Evolutionary conservation across 1,284 basidiomycete species (phyloP).

Genomic region (Erythrobasidium hasegawianum): DNA sequence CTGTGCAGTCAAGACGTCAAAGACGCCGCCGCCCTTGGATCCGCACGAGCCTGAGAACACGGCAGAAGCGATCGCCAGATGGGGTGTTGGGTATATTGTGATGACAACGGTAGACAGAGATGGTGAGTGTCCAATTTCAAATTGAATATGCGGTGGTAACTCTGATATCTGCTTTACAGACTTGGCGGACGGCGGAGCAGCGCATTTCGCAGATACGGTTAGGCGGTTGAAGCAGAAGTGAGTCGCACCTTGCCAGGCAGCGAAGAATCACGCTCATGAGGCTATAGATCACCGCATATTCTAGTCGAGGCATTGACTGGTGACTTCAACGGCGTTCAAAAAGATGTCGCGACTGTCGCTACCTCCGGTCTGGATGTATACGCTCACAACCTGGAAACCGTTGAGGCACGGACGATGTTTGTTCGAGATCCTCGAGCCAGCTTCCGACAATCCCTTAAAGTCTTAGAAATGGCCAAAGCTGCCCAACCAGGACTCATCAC

Average conservation of each 20-base stretch:
- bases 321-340: constrained; percentile 79
- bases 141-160: background rate
- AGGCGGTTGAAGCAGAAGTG: constrained; percentile 91
- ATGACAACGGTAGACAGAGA: constrained; percentile 95
- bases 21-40: constrained; percentile 81
- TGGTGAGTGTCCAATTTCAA: constrained; percentile 56
- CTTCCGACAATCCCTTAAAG: constrained; percentile 82
- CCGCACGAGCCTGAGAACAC: constrained; percentile 97
- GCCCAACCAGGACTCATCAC: constrained; percentile 83
- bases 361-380: constrained; percentile 93
- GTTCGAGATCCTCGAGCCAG: constrained; percentile 92
- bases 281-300: constrained; percentile 81
- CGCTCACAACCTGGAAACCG: constrained; percentile 96
- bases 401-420: constrained; percentile 85
- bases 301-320: constrained; percentile 95
- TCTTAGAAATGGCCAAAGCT: constrained; percentile 63
- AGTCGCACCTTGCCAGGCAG: too few species aligned
- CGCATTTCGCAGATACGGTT: constrained; percentile 93
- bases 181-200: constrained; percentile 82
- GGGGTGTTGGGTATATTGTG: constrained; percentile 98
- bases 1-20: constrained; percentile 94
- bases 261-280: background rate
- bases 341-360: constrained; percentile 76
- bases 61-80: constrained; percentile 94
- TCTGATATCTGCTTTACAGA: constrained; percentile 56